Base-by-base conservation (phyloP, 179 eudicot species). In the Beta macrorhiza region DNA sequence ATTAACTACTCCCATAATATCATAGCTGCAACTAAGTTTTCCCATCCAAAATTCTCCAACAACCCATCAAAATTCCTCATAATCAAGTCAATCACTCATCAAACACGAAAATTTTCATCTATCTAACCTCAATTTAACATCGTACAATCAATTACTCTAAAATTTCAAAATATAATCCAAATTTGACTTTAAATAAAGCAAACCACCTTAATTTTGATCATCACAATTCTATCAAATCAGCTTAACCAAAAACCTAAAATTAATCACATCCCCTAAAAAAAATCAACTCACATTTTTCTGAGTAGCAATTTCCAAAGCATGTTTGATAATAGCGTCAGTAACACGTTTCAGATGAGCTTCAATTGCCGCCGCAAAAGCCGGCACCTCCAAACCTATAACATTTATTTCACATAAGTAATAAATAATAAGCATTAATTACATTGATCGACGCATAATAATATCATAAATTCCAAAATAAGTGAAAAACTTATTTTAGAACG, bases 331-430 rank as follows among this genome's bases (percentile, higher is more conserved):
- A 22, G 98, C 94, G 25, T 90, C 89, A 44, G 95, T 88, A 57
- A 92, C 86, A 37, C 92, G 91, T 49, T 76, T 72, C 89, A 90
- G 95, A 65, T 93, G 97, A 76, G 91, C 91, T 87, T 87, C 95
- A 70, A 93, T 91, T 0, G 95, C 97, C 16, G 92, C 93, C 32
- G 90, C 75, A 83, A 93, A 92, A 47, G 97, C 97, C 5, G 98
- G 98, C 76, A 93, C 98, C 79, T 92, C 97, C 81, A 90, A 5
- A 81, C 87, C 91, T 85, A 78, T 32, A 56, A 56, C 16, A 56
- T 3, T 56, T 0, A 56, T 56, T 32, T 5, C 53, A 49, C 42
- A 20, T 47, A 29, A 56, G 37, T 29, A 37, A 45, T 15, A 67
- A 37, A 37, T 37, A 37, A 37, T 37, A 37, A 37, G 42, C 42